Conservation (phyloP, 164 flowering plant genomes). For the Annona cherimola region DNA sequence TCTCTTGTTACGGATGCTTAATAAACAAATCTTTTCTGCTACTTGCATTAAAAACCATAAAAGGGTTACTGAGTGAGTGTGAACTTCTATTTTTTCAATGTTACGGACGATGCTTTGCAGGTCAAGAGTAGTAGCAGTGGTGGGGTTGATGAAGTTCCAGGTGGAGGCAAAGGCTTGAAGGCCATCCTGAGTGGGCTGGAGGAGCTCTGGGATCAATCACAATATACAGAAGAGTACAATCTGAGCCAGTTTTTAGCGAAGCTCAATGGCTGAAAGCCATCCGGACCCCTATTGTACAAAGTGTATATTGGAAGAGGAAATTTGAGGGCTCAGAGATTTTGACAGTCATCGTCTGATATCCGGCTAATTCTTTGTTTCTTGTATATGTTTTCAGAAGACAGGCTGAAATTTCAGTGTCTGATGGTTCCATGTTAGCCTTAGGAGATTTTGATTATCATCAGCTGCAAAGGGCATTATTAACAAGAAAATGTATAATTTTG, state of each 20-base stretch:
- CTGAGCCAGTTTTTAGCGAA: slow-evolving; percentile 76
- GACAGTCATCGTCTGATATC: slow-evolving; percentile 12
- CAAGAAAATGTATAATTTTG: slow-evolving; percentile 10
- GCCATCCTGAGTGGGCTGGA: slow-evolving; percentile 84
- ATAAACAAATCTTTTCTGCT: too few relatives aligned
- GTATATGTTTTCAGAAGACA: slow-evolving; percentile 8
- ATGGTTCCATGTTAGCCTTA: neutral
- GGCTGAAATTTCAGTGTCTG: neutral
- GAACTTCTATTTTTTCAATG: neutral
- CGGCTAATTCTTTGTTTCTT: neutral
- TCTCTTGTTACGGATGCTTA: too few relatives aligned
- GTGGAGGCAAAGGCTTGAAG: slow-evolving; percentile 77
- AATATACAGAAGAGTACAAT: slow-evolving; percentile 90
- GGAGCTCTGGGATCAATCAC: slow-evolving; percentile 98
- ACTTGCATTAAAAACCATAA: too few relatives aligned
- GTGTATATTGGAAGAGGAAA: slow-evolving; percentile 27
- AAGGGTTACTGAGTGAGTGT: neutral
- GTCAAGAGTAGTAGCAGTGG: slow-evolving; percentile 36
- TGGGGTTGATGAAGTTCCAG: slow-evolving; percentile 38
- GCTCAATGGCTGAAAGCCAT: slow-evolving; percentile 55
- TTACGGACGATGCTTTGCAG: slow-evolving; percentile 34
- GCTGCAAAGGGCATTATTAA: neutral
- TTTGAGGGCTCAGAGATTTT: slow-evolving; percentile 30
- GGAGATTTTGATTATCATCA: slow-evolving; percentile 6
- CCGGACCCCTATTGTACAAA: slow-evolving; percentile 24